Evolutionary conservation across 1,139 yeast species (phyloP).

Genomic region (Kodamaea derodonti): DNA sequence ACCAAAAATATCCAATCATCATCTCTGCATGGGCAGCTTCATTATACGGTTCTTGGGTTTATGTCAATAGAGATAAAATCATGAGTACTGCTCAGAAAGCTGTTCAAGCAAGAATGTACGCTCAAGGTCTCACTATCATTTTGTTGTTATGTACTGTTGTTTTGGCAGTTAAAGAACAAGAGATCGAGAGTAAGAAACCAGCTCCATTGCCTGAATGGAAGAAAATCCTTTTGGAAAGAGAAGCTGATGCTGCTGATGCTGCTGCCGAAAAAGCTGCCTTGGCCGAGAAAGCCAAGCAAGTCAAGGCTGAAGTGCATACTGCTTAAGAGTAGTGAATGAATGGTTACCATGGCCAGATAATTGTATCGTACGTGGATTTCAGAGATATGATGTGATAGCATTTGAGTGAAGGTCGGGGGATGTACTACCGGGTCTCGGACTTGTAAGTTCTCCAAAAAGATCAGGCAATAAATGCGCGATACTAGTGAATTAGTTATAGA

Average conservation of each 20-base stretch:
- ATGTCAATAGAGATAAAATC: conserved; percentile 71
- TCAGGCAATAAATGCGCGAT: no score
- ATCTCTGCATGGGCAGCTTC: conserved; percentile 85
- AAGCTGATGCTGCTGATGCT: conserved; percentile 18
- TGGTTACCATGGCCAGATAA: no score
- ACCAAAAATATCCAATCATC: conserved; percentile 72
- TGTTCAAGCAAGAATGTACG: conserved; percentile 93
- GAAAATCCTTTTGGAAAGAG: conserved; percentile 22
- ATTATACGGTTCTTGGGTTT: conserved; percentile 76
- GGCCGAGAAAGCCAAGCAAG: conserved; percentile 2
- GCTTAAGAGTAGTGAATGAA: no score
- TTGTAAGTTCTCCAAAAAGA: no score
- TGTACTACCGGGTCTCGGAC: no score
- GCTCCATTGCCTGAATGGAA: conserved; percentile 42
- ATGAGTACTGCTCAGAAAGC: conserved; percentile 81
- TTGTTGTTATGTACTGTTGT: conserved; percentile 62
- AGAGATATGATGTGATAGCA: no score
- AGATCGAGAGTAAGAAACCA: conserved; percentile 34
- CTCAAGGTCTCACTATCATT: conserved; percentile 74
- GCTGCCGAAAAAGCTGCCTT: background rate
- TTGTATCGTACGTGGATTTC: no score
- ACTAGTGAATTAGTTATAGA: no score
- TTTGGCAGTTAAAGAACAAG: conserved; percentile 60
- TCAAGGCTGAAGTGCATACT: background rate
- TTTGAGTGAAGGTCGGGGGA: no score